Conservation (phyloP, 768 basidiomycete species). For the Leccinum imitatum region DNA sequence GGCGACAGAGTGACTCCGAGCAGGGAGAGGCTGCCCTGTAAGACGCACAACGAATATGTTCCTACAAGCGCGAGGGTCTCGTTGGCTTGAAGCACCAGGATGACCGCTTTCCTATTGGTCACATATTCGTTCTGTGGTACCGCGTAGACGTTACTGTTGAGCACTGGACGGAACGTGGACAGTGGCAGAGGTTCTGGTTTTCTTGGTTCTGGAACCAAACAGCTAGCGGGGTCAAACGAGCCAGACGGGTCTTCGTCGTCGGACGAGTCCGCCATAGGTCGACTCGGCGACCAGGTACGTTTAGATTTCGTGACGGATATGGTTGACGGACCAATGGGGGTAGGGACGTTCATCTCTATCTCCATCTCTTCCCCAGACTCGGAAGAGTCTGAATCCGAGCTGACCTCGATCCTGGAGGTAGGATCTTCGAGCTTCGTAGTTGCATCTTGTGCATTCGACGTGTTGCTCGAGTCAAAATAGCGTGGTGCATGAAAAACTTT, state of each 20-base stretch:
- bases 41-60: constrained; percentile 54
- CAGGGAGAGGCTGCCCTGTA: constrained; percentile 60
- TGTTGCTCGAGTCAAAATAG: constrained; percentile 37
- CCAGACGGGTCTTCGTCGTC: constrained; percentile 37
- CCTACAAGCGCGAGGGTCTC: constrained; percentile 72
- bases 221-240: background rate
- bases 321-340: constrained; percentile 13
- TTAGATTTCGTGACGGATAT: constrained; percentile 18
- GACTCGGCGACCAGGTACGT: constrained; percentile 63
- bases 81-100: constrained; percentile 44
- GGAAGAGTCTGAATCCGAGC: constrained; percentile 31
- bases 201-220: background rate
- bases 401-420: constrained; percentile 35
- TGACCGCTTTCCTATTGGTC: constrained; percentile 24
- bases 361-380: constrained; percentile 26
- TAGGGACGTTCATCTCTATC: constrained; percentile 17
- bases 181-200: constrained; percentile 28
- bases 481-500: constrained; percentile 31
- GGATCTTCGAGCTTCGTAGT: constrained; percentile 31
- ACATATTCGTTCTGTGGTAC: constrained; percentile 2
- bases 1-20: constrained; percentile 52
- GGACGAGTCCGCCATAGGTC: constrained; percentile 46
- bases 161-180: constrained; percentile 51
- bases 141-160: constrained; percentile 38
- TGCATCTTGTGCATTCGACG: constrained; percentile 30